A percentile compares a stretch with the other conserved stretches of the same genome.
Conservation (phyloP, 352 stramenopile genomes). For the Phytophthora sansomeana region DNA sequence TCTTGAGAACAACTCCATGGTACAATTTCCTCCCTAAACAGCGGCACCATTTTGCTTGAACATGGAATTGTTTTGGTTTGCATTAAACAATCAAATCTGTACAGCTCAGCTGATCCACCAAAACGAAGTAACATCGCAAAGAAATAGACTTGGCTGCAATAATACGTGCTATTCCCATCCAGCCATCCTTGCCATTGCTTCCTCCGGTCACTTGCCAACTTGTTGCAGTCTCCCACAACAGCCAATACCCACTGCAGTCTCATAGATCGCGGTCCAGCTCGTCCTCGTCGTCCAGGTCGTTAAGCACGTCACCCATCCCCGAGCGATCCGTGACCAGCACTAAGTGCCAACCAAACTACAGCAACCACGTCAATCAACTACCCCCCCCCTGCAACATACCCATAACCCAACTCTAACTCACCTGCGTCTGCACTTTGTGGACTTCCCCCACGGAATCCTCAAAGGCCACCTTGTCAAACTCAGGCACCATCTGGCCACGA, state of each 20-base stretch:
- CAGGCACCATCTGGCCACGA: slow-evolving; percentile 74
- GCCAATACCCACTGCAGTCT: background rate
- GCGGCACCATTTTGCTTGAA: too few relatives aligned
- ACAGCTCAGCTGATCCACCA: too few relatives aligned
- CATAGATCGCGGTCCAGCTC: slow-evolving; percentile 36
- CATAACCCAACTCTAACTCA: slow-evolving; percentile 10
- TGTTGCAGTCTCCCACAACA: too few relatives aligned
- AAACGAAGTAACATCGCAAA: too few relatives aligned
- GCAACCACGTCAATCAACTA: slow-evolving; percentile 14
- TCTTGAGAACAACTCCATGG: too few relatives aligned
- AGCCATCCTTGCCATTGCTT: too few relatives aligned
- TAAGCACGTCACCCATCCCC: slow-evolving; percentile 45
- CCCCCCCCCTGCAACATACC: background rate
- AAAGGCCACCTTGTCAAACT: slow-evolving; percentile 86
- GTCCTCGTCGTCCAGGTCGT: slow-evolving; percentile 30
- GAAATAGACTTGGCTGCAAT: too few relatives aligned
- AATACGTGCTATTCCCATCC: too few relatives aligned
- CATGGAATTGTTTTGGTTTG: too few relatives aligned
- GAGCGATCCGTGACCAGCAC: slow-evolving; percentile 74
- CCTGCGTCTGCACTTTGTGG: slow-evolving; percentile 83
- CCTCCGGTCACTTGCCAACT: too few relatives aligned
- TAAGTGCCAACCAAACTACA: slow-evolving; percentile 85
- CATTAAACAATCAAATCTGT: too few relatives aligned
- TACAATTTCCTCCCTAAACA: too few relatives aligned
- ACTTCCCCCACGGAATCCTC: slow-evolving; percentile 66